A percentile compares a stretch with the other conserved stretches of the same genome.
These are phyloP conservation scores for Calonectria pteridis DNA, from an alignment of 2,329 filamentous ascomycete genomes.

Conservation along the genomic window DNA sequence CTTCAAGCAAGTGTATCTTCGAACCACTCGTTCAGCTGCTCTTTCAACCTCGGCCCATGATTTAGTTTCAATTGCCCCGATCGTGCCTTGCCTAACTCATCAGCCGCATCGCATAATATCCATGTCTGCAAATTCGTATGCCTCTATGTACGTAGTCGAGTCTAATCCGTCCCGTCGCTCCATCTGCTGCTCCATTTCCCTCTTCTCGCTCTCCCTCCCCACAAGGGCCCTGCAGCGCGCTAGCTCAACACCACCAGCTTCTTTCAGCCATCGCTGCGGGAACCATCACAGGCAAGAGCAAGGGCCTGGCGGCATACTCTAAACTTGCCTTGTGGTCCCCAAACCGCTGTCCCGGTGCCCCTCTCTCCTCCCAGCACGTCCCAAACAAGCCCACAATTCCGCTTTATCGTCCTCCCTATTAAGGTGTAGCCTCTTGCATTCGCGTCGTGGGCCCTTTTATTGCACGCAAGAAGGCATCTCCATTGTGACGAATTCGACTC, in stretches of 20 bases:
- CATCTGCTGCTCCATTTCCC: neutral
- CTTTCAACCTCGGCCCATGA: slow-evolving; percentile 14
- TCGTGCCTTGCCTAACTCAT: slow-evolving; percentile 4
- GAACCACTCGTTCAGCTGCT: slow-evolving; percentile 11
- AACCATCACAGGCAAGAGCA: slow-evolving; percentile 20
- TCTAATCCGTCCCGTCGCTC: slow-evolving; percentile 13
- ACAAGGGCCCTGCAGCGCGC: slow-evolving; percentile 1
- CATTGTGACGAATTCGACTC: slow-evolving; percentile 54
- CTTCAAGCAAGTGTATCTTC: neutral
- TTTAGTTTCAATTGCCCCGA: slow-evolving; percentile 12
- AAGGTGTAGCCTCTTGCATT: slow-evolving; percentile 15
- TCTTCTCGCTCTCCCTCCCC: neutral
- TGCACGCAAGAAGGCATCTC: slow-evolving; percentile 24
- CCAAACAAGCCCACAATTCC: slow-evolving; percentile 12
- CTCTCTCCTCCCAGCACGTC: neutral
- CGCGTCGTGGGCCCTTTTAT: slow-evolving; percentile 16
- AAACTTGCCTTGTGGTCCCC: slow-evolving; percentile 12
- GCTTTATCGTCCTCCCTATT: slow-evolving; percentile 25
- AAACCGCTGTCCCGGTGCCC: slow-evolving; percentile 2
- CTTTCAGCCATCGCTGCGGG: slow-evolving; percentile 15
- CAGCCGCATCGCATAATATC: slow-evolving; percentile 19
- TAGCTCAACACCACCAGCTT: slow-evolving; percentile 12
- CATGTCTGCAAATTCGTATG: neutral
- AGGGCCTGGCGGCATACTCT: slow-evolving; percentile 5
- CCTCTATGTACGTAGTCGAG: slow-evolving; percentile 1